A percentile compares a stretch with the other conserved stretches of the same genome.
Evolutionary conservation across 495 filamentous ascomycete species (phyloP).

Genomic region (Cenococcum geophilum): DNA sequence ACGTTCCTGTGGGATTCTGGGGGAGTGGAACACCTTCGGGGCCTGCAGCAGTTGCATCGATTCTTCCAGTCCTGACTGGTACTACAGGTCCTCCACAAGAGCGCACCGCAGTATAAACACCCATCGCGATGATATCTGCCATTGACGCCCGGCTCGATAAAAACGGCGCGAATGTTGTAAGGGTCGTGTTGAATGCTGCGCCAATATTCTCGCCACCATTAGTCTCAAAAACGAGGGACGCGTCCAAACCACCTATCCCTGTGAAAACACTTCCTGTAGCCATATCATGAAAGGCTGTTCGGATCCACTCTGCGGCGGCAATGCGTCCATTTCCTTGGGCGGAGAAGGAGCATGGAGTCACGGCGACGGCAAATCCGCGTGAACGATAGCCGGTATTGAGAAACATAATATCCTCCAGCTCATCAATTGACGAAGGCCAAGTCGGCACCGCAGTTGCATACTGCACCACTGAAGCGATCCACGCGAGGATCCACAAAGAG

Average conservation of each 20-base stretch:
- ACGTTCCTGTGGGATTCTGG: constrained; percentile 48
- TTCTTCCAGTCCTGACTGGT: constrained; percentile 49
- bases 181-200: constrained; percentile 50
- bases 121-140: constrained; percentile 56
- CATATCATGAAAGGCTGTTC: constrained; percentile 60
- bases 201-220: constrained; percentile 50
- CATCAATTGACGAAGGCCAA: constrained; percentile 55
- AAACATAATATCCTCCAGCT: constrained; percentile 59
- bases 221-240: constrained; percentile 54
- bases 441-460: constrained; percentile 40
- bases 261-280: constrained; percentile 47
- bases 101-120: constrained; percentile 52
- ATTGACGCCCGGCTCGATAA: constrained; percentile 45
- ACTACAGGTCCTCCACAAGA: constrained; percentile 54
- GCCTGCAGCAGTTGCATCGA: constrained; percentile 50
- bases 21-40: constrained; percentile 52
- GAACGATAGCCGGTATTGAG: constrained; percentile 49
- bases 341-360: constrained; percentile 54
- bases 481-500: constrained; percentile 14
- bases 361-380: constrained; percentile 49
- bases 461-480: constrained; percentile 18
- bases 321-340: constrained; percentile 50
- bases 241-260: constrained; percentile 53
- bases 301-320: constrained; percentile 56
- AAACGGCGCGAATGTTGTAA: constrained; percentile 50